Percentiles rank a stretch among this genome's conserved stretches.
phyloP scores from a whole-genome alignment of 2,329 filamentous ascomycete species.

The Sclerotinia glacialis region DNA sequence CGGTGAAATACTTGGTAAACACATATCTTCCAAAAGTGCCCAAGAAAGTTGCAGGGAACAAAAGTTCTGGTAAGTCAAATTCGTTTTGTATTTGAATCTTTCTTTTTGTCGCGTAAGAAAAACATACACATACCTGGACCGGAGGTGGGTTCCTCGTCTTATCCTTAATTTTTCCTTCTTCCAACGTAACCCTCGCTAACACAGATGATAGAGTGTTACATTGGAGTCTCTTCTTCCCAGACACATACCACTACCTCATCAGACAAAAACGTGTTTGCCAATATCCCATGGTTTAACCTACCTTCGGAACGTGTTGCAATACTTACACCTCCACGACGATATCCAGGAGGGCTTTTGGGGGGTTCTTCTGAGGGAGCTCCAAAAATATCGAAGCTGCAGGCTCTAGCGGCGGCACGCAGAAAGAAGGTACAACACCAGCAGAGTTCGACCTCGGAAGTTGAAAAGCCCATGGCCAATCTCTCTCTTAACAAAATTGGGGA shows the following conservation, averaged over 20 bases:
- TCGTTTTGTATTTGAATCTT: conserved; percentile 24
- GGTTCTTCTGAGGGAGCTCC: conserved; percentile 63
- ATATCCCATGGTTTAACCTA: conserved; percentile 80
- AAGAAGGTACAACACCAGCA: conserved; percentile 71
- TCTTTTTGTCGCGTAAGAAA: background rate
- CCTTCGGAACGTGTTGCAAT: conserved; percentile 64
- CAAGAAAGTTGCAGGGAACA: conserved; percentile 38
- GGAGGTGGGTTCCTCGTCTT: conserved; percentile 35
- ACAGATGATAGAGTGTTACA: conserved; percentile 15
- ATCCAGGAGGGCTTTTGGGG: conserved; percentile 69
- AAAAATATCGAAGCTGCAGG: conserved; percentile 87
- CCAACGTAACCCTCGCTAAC: background rate
- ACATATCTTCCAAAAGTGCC: conserved; percentile 40
- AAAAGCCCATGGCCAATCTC: conserved; percentile 35
- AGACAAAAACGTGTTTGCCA: conserved; percentile 67
- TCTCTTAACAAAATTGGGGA: conserved; percentile 20
- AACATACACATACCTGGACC: conserved; percentile 12
- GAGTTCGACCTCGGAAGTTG: conserved; percentile 27
- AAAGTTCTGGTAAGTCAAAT: conserved; percentile 38
- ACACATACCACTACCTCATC: conserved; percentile 41
- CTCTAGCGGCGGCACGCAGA: conserved; percentile 79
- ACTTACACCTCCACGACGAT: conserved; percentile 58
- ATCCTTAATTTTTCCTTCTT: background rate
- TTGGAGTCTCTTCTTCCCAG: conserved; percentile 13
- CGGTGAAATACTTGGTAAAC: conserved; percentile 75